Evolutionary conservation across 306 rosid genomes (phyloP).

Genomic region (Gastrolobium bilobum): DNA sequence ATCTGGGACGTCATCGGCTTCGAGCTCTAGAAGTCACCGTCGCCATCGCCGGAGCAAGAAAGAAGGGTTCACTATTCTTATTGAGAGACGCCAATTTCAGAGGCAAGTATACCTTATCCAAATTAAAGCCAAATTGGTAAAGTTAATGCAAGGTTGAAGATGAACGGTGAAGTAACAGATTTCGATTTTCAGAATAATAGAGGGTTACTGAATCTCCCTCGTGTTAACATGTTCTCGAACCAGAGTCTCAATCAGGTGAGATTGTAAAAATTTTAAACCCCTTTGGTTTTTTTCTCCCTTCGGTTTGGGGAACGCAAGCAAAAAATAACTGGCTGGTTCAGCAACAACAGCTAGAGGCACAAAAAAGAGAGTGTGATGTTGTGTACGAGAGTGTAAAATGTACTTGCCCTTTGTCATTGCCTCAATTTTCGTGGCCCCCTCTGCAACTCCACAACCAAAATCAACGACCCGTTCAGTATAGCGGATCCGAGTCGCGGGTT

Average conservation of each 20-base stretch:
- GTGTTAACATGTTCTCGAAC: slow-evolving; percentile 43
- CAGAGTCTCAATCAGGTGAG: too few species aligned
- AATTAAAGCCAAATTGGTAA: too few species aligned
- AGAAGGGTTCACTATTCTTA: too few species aligned
- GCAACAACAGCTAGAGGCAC: slow-evolving; percentile 61
- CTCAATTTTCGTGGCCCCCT: slow-evolving; percentile 56
- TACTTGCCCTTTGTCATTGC: slow-evolving; percentile 42
- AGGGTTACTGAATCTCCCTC: slow-evolving; percentile 42
- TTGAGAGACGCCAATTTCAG: too few species aligned
- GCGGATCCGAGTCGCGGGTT: slow-evolving; percentile 45
- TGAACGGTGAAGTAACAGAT: slow-evolving; percentile 37
- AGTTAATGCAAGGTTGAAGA: slow-evolving; percentile 56
- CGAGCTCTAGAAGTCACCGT: too few species aligned
- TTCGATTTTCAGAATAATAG: slow-evolving; percentile 40
- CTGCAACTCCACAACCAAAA: slow-evolving; percentile 48
- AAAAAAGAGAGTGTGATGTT: slow-evolving; percentile 46
- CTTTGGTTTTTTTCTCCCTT: background rate
- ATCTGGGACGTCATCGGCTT: too few species aligned
- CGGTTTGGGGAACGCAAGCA: slow-evolving; percentile 51
- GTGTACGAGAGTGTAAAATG: slow-evolving; percentile 51
- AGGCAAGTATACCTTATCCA: too few species aligned
- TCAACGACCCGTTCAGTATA: slow-evolving; percentile 40
- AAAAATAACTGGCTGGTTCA: slow-evolving; percentile 56
- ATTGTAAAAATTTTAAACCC: background rate
- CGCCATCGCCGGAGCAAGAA: too few species aligned